Percentiles rank a stretch among this genome's conserved stretches.
Evolutionary conservation across 140 eudicot species (phyloP).

Genomic region (Senecio squalidus): DNA sequence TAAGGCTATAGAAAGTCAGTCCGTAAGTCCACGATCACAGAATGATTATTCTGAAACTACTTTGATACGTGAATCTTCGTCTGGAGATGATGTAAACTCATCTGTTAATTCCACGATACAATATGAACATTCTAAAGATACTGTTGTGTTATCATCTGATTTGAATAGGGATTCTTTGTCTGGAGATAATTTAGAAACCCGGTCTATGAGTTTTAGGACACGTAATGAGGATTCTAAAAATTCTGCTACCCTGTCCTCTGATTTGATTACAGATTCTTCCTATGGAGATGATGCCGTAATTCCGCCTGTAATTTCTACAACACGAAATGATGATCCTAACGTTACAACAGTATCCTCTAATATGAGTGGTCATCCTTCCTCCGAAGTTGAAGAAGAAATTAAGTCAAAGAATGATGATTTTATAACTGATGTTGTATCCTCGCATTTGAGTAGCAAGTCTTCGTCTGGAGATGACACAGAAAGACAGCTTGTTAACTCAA

Average conservation of each 20-base stretch:
- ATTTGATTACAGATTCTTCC: not conserved
- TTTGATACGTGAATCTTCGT: not conserved
- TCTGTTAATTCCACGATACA: not conserved
- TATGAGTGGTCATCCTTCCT: not conserved
- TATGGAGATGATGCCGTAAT: not conserved
- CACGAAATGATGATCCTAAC: not conserved
- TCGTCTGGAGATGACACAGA: not conserved
- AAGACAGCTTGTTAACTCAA: not conserved
- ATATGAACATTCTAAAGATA: not conserved
- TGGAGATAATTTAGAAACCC: not conserved
- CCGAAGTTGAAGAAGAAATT: conserved; percentile 34
- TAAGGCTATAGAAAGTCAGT: conserved; percentile 7
- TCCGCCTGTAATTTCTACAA: not conserved
- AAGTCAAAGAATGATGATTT: conserved; percentile 22
- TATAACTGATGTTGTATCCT: not conserved
- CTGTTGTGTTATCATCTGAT: not conserved
- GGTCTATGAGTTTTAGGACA: not conserved
- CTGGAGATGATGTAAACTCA: conserved; percentile 1
- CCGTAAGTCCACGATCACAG: not conserved
- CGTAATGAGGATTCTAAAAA: not conserved
- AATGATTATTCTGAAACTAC: conserved; percentile 15
- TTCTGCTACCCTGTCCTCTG: not conserved
- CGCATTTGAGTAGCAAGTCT: not conserved
- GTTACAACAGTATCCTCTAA: not conserved
- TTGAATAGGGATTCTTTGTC: not conserved